Base-by-base conservation (phyloP, 2,329 filamentous ascomycete genomes). In the Exserohilum turcica region DNA sequence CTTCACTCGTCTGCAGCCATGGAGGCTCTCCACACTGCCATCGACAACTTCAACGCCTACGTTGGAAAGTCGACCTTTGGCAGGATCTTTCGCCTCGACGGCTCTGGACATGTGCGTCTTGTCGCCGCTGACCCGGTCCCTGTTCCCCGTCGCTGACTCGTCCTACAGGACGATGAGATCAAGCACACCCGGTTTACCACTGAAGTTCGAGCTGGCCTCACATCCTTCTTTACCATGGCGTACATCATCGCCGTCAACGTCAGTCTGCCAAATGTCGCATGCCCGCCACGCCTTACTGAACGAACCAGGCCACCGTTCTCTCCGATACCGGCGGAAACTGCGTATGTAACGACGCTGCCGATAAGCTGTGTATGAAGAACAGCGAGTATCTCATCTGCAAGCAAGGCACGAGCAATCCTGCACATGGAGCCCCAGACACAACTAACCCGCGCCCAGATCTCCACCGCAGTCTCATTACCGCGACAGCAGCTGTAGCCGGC, bases 181-280 rank as follows among this genome's bases (percentile, higher is more conserved):
- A 87, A 88, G 69, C 86, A 87, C 19, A 87, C 90, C n/a, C 82
- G 82, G 61, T 94, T 96, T 78, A 84, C 90, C 61, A 93, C 90
- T 27, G 91, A 96, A 77, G 78, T 95, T 47, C 87, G 91, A 57
- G 91, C 89, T 56, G 91, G 91, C 31, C 76, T 95, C 36, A 90
- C 90, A 18, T 92, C 89, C 1, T 79, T 79, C 68, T 78, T 79
- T 61, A 78, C 77, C 7, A 76, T 74, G 90, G 60, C 64, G 7
- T 70, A 70, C 49, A 66, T 69, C 51, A 70, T 71, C 29, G 63
- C 67, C 18, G 67, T 71, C 31, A 71, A 71, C 51, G 67, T 67
- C 52, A 43, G 61, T 53, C 5, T 31, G 1, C 7, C 8, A 13
- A n/a, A 12, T n/a, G 6, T 6, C 13, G 3, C 2, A 36, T 29